Base-by-base conservation (phyloP, 306 rosid genomes). In the Canavalia gladiata region DNA sequence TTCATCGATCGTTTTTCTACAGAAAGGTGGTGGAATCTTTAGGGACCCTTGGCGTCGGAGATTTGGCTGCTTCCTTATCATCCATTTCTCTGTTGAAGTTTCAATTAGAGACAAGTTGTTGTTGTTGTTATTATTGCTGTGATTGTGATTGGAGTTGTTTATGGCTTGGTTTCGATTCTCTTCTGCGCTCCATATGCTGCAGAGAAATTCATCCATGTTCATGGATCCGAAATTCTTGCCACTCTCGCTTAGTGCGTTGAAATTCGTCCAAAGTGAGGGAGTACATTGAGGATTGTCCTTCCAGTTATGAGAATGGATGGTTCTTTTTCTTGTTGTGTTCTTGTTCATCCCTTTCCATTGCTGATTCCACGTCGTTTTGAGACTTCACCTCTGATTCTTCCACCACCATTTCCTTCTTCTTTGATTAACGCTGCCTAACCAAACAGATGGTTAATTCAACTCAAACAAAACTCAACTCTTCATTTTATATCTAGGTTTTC, bases 151-250 rank as follows among this genome's bases (percentile, higher is more conserved):
- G 25, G 25, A 18, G 25, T 18, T 18, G 25, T 18, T 18, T 18
- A 18, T 18, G 25, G 25, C 25, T 18, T 18, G 25, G 25, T 18
- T 2, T 56, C 88, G 94, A 64, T 76, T 90, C 59, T 94, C 98
- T 79, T 94, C 98, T 0, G 97, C 98, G 3, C 79, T 91, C 97
- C 98, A 94, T 12, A 94, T 90, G 82, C 93, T 91, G 58, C 80
- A 87, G 43, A 94, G 91, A 55, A 94, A 91, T 86, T 91, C 98
- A 75, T 93, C 98, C 98, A 93, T 93, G 89, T 93, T 93, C 98
- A 94, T 94, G 12, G 97, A 91, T 7, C 95, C 95, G 4, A 94
- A 91, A 18, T 91, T 90, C 87, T 89, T 94, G 56, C 94, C 90
- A 7, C 81, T 77, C 76, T 87, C 98, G 49, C 89, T 82, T 1